phyloP scores from a whole-genome alignment of 768 basidiomycete species.

The Cystobasidium ongulense region DNA sequence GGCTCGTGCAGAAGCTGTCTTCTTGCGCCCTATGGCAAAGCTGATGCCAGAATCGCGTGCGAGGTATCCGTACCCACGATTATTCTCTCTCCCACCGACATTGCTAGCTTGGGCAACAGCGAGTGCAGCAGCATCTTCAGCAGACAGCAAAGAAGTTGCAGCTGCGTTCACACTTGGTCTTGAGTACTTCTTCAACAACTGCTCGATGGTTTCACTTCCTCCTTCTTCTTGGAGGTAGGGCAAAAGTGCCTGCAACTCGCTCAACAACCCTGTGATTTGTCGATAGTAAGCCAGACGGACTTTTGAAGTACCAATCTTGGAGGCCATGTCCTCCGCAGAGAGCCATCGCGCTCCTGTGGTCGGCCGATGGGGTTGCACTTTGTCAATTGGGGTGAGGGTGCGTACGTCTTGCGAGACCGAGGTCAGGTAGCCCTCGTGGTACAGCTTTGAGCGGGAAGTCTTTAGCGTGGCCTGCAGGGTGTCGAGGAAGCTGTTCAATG shows the following conservation, averaged over 20 bases:
- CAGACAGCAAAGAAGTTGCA: neutral
- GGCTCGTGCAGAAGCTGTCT: conserved; percentile 1
- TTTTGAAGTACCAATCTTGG: neutral
- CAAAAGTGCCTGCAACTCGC: conserved; percentile 10
- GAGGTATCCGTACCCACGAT: conserved; percentile 16
- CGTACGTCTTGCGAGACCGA: conserved; percentile 32
- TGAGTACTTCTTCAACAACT: neutral
- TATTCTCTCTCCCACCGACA: neutral
- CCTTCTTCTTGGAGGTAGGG: neutral
- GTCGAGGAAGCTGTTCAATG: conserved; percentile 32
- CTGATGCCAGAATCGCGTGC: conserved; percentile 8
- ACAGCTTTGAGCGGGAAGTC: conserved; percentile 35
- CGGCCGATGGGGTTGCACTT: neutral
- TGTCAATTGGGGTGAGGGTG: neutral
- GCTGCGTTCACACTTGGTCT: neutral
- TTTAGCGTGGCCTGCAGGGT: conserved; percentile 33
- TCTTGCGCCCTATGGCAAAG: conserved; percentile 15
- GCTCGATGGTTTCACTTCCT: neutral
- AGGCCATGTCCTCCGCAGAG: conserved; percentile 6
- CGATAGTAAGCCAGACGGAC: conserved; percentile 23
- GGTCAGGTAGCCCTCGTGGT: conserved; percentile 34
- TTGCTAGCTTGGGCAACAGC: neutral
- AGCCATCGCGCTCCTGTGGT: conserved; percentile 2
- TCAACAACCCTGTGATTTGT: conserved; percentile 13
- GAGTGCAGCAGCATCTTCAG: neutral